phyloP scores from a whole-genome alignment of 257 asterid genomes.

The Solanum pennellii region DNA sequence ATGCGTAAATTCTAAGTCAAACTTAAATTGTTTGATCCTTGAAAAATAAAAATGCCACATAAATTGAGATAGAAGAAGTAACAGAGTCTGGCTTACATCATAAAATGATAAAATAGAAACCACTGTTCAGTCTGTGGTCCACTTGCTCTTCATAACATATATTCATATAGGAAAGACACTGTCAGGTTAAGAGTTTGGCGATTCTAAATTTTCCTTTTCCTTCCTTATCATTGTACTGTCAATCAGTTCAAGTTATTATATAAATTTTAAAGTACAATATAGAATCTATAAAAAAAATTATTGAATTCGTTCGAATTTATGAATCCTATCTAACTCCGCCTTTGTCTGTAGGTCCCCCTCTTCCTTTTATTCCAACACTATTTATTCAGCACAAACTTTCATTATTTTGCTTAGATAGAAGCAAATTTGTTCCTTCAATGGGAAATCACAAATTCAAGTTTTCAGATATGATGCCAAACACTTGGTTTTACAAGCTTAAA shows the following conservation, averaged over 20 bases:
- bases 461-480: conserved; percentile 89
- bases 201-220: too few species aligned
- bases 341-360: not conserved
- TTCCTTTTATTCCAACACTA: not conserved
- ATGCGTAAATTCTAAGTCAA: too few species aligned
- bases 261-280: too few species aligned
- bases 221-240: too few species aligned
- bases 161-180: not conserved
- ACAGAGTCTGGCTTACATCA: not conserved
- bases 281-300: too few species aligned
- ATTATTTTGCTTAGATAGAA: not conserved
- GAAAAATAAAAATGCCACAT: too few species aligned
- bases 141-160: not conserved
- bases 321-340: too few species aligned
- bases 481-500: conserved; percentile 90
- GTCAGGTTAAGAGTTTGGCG: too few species aligned
- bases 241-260: too few species aligned
- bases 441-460: conserved; percentile 70
- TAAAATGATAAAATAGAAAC: not conserved
- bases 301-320: too few species aligned
- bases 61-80: too few species aligned
- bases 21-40: too few species aligned
- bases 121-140: not conserved
- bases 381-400: not conserved
- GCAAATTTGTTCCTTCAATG: conserved; percentile 22